Evolutionary conservation across 306 rosid genomes (phyloP).

Genomic region (Glycyrrhiza uralensis): DNA sequence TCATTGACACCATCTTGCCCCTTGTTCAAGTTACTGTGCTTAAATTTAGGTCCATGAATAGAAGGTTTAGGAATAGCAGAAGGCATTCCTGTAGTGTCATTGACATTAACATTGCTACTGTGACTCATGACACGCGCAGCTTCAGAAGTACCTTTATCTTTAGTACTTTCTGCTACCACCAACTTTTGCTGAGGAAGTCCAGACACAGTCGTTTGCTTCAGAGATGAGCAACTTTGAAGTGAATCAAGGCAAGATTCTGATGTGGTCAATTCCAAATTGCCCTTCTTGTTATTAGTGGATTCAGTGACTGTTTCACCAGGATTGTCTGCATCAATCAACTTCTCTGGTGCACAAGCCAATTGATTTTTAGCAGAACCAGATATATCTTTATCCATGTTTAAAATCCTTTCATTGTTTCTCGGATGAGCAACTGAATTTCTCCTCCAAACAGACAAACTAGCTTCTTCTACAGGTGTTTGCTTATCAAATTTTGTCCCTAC

Average conservation of each 20-base stretch:
- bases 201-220: slow-evolving; percentile 14
- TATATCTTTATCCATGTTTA: slow-evolving; percentile 27
- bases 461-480: slow-evolving; percentile 36
- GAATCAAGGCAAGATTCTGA: slow-evolving; percentile 21
- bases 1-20: slow-evolving; percentile 20
- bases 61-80: slow-evolving; percentile 18
- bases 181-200: slow-evolving; percentile 18
- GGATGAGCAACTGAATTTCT: slow-evolving; percentile 29
- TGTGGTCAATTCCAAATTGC: slow-evolving; percentile 29
- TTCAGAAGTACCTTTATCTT: neutral
- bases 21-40: neutral
- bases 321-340: slow-evolving; percentile 32
- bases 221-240: slow-evolving; percentile 5
- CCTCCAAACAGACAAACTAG: slow-evolving; percentile 21
- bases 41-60: neutral
- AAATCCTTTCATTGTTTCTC: slow-evolving; percentile 21
- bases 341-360: slow-evolving; percentile 34
- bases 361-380: slow-evolving; percentile 31
- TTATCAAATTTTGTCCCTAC: slow-evolving; percentile 25
- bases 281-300: neutral
- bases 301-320: slow-evolving; percentile 21
- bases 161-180: neutral
- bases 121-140: slow-evolving; percentile 1
- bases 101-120: slow-evolving; percentile 10
- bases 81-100: neutral